phyloP scores from a whole-genome alignment of 305 asterid species.

The Ajuga reptans region DNA sequence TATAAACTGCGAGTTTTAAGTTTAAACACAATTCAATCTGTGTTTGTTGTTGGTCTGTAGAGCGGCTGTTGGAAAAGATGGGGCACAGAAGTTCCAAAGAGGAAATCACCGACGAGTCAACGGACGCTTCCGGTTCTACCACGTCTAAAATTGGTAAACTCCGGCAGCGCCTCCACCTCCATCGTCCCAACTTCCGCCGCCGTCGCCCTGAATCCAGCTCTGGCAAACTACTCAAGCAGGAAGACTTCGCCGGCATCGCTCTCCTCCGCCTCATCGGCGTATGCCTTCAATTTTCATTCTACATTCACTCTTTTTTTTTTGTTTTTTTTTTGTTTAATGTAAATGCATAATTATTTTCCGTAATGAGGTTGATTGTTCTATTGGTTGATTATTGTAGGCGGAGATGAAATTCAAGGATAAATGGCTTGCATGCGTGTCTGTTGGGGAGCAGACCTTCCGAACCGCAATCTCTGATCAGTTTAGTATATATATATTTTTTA shows the following conservation, averaged over 20 bases:
- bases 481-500: neutral
- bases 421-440: constrained; percentile 82
- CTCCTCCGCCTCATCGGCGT: constrained; percentile 57
- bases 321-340: neutral
- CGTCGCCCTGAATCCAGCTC: constrained; percentile 29
- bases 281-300: constrained; percentile 7
- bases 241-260: constrained; percentile 85
- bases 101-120: constrained; percentile 30
- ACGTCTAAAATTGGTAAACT: constrained; percentile 42
- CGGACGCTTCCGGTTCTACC: constrained; percentile 37
- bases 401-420: constrained; percentile 92
- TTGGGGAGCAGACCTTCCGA: constrained; percentile 90
- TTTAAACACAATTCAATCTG: neutral
- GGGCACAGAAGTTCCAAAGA: constrained; percentile 61
- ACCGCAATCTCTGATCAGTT: constrained; percentile 74
- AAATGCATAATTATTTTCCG: neutral
- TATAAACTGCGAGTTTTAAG: neutral
- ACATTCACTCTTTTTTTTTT: neutral
- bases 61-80: constrained; percentile 31
- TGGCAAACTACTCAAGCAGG: constrained; percentile 46
- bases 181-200: constrained; percentile 42
- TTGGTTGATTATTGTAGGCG: constrained; percentile 47
- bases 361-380: constrained; percentile 9
- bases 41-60: neutral
- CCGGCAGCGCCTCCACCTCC: constrained; percentile 49